Evolutionary conservation across 2,329 filamentous ascomycete species (phyloP).

Genomic region (Pestalotiopsis sp.): DNA sequence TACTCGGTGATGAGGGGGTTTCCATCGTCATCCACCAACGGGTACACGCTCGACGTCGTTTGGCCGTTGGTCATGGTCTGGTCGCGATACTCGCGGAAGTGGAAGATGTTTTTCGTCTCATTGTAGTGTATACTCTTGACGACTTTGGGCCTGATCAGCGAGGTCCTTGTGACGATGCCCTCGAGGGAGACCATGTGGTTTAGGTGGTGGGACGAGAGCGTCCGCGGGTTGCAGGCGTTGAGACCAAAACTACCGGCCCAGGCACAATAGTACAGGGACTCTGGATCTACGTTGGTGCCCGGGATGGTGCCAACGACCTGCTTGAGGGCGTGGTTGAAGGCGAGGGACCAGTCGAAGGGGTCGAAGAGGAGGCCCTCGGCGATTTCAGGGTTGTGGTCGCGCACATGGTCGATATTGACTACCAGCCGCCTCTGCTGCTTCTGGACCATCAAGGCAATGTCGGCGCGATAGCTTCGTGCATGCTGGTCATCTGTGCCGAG

Average conservation of each 20-base stretch:
- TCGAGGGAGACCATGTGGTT: slow-evolving; percentile 98
- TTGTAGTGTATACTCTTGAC: slow-evolving; percentile 98
- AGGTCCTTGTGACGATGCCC: slow-evolving; percentile 96
- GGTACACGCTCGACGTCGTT: slow-evolving; percentile 89
- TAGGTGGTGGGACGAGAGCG: slow-evolving; percentile 82
- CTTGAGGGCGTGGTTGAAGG: slow-evolving; percentile 89
- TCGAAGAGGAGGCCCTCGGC: slow-evolving; percentile 76
- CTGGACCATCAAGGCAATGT: slow-evolving; percentile 79
- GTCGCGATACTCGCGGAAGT: slow-evolving; percentile 88
- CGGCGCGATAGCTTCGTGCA: slow-evolving; percentile 78
- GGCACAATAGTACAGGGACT: slow-evolving; percentile 93
- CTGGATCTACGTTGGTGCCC: slow-evolving; percentile 74
- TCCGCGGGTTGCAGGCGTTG: slow-evolving; percentile 91
- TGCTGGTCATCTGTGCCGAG: slow-evolving; percentile 49
- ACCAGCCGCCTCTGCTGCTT: slow-evolving; percentile 65
- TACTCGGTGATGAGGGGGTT: slow-evolving; percentile 95
- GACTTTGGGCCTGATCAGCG: slow-evolving; percentile 93
- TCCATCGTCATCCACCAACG: slow-evolving; percentile 88
- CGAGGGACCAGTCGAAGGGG: slow-evolving; percentile 85
- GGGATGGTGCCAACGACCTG: slow-evolving; percentile 82
- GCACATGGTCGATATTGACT: slow-evolving; percentile 87
- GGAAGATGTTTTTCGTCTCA: slow-evolving; percentile 82
- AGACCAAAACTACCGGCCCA: slow-evolving; percentile 95
- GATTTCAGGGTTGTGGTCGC: slow-evolving; percentile 82
- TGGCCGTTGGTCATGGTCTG: slow-evolving; percentile 96